Percentiles rank a stretch among this genome's conserved stretches.
Conservation (phyloP, 2,329 filamentous ascomycete species). For the Diaporthe sp. region DNA sequence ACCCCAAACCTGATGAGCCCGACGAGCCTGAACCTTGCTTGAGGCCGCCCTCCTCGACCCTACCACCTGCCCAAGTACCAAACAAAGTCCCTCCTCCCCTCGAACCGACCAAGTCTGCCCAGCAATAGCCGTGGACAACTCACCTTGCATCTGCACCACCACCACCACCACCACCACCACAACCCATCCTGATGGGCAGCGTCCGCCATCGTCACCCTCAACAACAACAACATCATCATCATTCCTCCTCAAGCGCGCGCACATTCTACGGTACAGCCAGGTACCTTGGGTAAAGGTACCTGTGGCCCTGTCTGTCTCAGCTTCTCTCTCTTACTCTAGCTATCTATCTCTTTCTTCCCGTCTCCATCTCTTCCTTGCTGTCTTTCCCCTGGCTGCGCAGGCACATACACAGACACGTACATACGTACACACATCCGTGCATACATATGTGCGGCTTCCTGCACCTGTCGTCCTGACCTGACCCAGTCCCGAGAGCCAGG, state of each 20-base stretch:
- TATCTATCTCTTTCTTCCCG: background rate
- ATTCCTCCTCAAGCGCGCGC: background rate
- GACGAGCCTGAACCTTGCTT: background rate
- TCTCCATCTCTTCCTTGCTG: background rate
- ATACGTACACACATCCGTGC: background rate
- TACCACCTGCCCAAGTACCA: too few relatives aligned
- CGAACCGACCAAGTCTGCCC: slow-evolving; percentile 20
- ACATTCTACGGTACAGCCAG: background rate
- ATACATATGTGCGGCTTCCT: slow-evolving; percentile 17
- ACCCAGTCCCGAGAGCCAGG: background rate
- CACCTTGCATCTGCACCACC: slow-evolving; percentile 54
- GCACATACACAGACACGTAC: background rate
- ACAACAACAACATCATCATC: background rate
- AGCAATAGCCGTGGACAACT: slow-evolving; percentile 54
- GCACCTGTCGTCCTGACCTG: slow-evolving; percentile 42
- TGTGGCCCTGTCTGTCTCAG: slow-evolving; percentile 5
- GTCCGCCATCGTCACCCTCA: background rate
- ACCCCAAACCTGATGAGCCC: background rate
- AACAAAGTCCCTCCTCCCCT: background rate
- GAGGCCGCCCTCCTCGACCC: slow-evolving; percentile 11
- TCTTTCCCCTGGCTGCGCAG: background rate
- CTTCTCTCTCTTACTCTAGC: background rate
- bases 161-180: slow-evolving; percentile 42
- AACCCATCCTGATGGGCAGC: background rate
- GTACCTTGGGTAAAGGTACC: background rate